phyloP scores from a whole-genome alignment of 2,329 filamentous ascomycete genomes.

The Catunica adiposa region DNA sequence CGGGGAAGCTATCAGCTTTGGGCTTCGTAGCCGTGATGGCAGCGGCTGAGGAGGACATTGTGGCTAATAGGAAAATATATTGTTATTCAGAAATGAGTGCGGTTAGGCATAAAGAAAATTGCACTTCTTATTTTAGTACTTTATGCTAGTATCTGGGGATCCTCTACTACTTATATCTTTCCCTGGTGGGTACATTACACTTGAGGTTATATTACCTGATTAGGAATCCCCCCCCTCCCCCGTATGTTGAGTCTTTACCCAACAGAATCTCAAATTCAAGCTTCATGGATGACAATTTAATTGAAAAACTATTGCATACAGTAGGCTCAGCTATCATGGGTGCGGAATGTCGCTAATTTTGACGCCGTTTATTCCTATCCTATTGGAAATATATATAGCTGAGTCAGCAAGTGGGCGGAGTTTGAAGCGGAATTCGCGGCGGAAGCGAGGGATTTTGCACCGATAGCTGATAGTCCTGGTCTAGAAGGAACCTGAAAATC shows the following conservation, averaged over 20 bases:
- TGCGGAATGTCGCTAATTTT: background rate
- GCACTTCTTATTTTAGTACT: no score
- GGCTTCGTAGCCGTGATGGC: background rate
- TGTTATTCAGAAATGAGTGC: no score
- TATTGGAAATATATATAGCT: background rate
- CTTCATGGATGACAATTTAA: background rate
- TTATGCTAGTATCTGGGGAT: no score
- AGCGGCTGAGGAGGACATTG: background rate
- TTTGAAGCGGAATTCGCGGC: background rate
- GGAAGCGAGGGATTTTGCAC: background rate
- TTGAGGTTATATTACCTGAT: background rate
- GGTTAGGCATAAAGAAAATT: no score
- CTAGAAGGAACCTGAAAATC: background rate
- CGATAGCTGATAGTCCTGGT: background rate
- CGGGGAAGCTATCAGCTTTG: slow-evolving; percentile 20
- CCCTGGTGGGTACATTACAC: background rate
- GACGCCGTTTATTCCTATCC: background rate
- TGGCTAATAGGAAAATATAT: background rate
- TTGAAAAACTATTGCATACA: no score
- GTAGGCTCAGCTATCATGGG: background rate
- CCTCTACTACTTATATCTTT: no score
- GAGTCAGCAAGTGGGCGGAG: background rate
- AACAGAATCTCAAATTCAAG: background rate
- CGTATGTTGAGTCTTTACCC: background rate
- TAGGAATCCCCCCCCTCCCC: background rate